Evolutionary conservation across 257 asterid species (phyloP).

Genomic region (Solanum bulbocastanum): DNA sequence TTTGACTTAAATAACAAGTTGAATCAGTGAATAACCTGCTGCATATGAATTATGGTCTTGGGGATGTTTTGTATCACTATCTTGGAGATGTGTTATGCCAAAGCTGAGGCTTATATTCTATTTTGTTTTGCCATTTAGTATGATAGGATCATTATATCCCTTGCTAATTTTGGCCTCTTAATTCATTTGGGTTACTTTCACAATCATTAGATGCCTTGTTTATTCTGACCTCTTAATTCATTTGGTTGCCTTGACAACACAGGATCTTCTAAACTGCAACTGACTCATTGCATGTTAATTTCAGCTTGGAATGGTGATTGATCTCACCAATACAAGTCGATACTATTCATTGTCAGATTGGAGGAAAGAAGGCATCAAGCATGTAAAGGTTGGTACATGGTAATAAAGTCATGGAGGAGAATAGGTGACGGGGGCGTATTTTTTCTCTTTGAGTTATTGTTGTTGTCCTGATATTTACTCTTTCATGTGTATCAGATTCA

Average conservation of each 20-base stretch:
- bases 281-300: constrained; percentile 5
- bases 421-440: background rate
- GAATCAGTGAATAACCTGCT: background rate
- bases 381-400: constrained; percentile 63
- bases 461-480: background rate
- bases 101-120: background rate
- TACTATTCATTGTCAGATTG: constrained; percentile 63
- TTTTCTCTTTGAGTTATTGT: background rate
- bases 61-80: background rate
- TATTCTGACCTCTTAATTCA: background rate
- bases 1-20: background rate
- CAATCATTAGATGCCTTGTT: background rate
- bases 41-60: background rate
- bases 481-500: constrained; percentile 50
- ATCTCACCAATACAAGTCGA: constrained; percentile 87
- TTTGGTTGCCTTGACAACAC: background rate
- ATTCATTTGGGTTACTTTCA: background rate
- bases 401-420: background rate
- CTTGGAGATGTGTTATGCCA: background rate
- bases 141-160: background rate
- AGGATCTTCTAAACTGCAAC: background rate
- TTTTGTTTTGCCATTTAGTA: background rate
- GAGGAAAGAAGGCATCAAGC: constrained; percentile 81
- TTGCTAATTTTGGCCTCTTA: background rate
- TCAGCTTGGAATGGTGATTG: constrained; percentile 96